A percentile compares a stretch with the other conserved stretches of the same genome.
phyloP scores from a whole-genome alignment of 2,329 filamentous ascomycete genomes.

The Didymellaceae sp. region DNA sequence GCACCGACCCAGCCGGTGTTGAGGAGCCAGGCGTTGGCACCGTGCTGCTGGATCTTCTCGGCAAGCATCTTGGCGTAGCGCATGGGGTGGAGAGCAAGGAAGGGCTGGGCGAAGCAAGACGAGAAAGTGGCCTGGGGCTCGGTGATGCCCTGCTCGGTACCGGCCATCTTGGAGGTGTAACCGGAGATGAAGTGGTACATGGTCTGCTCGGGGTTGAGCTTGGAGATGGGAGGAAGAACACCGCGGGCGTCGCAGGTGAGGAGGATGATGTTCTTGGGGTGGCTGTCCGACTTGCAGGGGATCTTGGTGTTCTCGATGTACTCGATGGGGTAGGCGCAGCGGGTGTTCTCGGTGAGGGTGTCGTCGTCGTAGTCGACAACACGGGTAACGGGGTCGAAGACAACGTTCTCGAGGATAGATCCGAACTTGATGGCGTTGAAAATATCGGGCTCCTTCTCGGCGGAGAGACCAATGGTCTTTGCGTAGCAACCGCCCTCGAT shows the following conservation, averaged over 20 bases:
- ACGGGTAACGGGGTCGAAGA: conserved; percentile 90
- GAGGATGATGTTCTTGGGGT: conserved; percentile 97
- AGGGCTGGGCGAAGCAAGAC: conserved; percentile 98
- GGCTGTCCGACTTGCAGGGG: conserved; percentile 83
- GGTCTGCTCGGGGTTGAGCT: conserved; percentile 91
- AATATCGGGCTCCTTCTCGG: conserved; percentile 99
- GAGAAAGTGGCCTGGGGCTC: conserved; percentile 99
- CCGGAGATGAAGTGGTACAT: conserved; percentile 99
- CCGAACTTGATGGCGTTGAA: conserved; percentile 95
- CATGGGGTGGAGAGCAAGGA: conserved; percentile 99
- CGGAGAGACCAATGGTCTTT: conserved; percentile 96
- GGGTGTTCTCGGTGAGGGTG: conserved; percentile 97
- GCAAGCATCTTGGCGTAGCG: conserved; percentile 98
- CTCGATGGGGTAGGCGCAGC: conserved; percentile 98
- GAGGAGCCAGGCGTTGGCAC: conserved; percentile 95
- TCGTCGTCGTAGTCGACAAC: conserved; percentile 94
- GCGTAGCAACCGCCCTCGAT: conserved; percentile 99
- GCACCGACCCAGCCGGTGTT: conserved; percentile 98
- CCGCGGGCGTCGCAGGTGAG: conserved; percentile 97
- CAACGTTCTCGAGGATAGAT: conserved; percentile 97
- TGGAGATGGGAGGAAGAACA: conserved; percentile 96
- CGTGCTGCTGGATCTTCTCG: conserved; percentile 95
- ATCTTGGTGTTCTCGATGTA: conserved; percentile 99
- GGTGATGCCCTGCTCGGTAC: conserved; percentile 94
- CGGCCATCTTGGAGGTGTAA: conserved; percentile 99